These are phyloP conservation scores for Lodderomyces elongisporus DNA, from an alignment of 1,139 yeast species.

Conservation along the genomic window DNA sequence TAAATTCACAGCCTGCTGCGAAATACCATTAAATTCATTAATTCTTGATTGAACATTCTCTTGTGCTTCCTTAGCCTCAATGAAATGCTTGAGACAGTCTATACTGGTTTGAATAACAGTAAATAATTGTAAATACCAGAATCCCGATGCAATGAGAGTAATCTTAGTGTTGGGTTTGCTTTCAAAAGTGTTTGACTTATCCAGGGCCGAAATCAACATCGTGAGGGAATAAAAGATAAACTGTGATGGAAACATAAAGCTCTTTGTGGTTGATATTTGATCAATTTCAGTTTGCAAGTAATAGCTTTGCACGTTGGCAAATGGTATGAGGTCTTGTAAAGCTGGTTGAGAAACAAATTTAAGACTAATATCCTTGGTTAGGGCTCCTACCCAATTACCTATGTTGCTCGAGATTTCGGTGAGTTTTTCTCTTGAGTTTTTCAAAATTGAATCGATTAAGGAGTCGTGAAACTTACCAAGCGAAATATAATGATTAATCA, in stretches of 20 bases:
- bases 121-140: conserved; percentile 34
- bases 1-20: conserved; percentile 27
- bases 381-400: conserved; percentile 35
- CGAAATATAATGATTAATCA: conserved; percentile 19
- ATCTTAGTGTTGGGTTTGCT: conserved; percentile 8
- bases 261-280: conserved; percentile 34
- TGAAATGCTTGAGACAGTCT: conserved; percentile 16
- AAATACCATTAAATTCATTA: conserved; percentile 26
- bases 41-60: conserved; percentile 11
- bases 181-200: conserved; percentile 4
- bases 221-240: conserved; percentile 40
- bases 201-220: conserved; percentile 17
- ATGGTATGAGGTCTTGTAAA: conserved; percentile 30
- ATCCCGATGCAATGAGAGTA: conserved; percentile 16
- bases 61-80: conserved; percentile 1
- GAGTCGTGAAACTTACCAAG: conserved; percentile 19
- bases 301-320: conserved; percentile 35
- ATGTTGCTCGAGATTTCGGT: conserved; percentile 20
- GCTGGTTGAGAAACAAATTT: conserved; percentile 20
- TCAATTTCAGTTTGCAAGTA: conserved; percentile 39
- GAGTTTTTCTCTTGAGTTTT: conserved; percentile 7
- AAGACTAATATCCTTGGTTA: conserved; percentile 26
- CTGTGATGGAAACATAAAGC: conserved; percentile 39
- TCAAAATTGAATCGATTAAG: conserved; percentile 15
- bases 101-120: conserved; percentile 31